Evolutionary conservation across 495 filamentous ascomycete genomes (phyloP), one percentile per base, ranked within the genome.

Genomic region (Podospora didyma): DNA sequence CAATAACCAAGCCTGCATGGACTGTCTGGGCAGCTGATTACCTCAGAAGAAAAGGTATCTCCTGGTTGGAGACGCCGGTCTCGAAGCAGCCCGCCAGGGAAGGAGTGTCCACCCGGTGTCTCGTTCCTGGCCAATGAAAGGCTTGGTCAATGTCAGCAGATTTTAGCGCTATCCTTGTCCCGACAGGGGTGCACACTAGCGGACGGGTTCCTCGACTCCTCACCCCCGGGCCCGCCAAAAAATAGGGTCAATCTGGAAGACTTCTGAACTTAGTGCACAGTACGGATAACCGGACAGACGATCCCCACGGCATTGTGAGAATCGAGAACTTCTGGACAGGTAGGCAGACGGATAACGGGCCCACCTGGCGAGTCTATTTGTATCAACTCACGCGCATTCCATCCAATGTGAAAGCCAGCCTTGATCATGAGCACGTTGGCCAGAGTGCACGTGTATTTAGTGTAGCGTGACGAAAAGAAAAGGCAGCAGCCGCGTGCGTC

Each of bases 71-170:
- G 22, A 9, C 3, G 39, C 24, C 26, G 19, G 20, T 20, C n/a
- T 24, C 12, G 41, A 51, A 54, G 49, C 22, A 49, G 44, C 49
- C 34, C 26, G 49, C 26, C 52, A 52, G 41, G 56, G 42, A 60
- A 42, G 22, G 28, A n/a, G 19, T 50, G 23, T 46, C 60, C 57
- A 62, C 57, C 35, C 21, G 7, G 44, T 26, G 17, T n/a, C 2
- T 21, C 21, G 6, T 12, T 21, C 14, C 31, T 34, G 24, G 26
- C 67, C 42, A 69, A 69, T 68, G 56, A 64, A 5, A 47, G n/a
- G 28, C 6, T 7, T 31, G 19, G 26, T 47, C 48, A 69, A 62
- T 69, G 67, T 69, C 67, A 69, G 67, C 67, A 69, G 62, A 51
- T 56, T 53, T 56, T 53, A 16, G 22, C 39, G 19, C 28, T 45